Percentiles rank a stretch among this genome's conserved stretches.
These are phyloP conservation scores for Chlamydomonas incerta DNA, from an alignment of 139 green algal genomes.

Conservation along the genomic window DNA sequence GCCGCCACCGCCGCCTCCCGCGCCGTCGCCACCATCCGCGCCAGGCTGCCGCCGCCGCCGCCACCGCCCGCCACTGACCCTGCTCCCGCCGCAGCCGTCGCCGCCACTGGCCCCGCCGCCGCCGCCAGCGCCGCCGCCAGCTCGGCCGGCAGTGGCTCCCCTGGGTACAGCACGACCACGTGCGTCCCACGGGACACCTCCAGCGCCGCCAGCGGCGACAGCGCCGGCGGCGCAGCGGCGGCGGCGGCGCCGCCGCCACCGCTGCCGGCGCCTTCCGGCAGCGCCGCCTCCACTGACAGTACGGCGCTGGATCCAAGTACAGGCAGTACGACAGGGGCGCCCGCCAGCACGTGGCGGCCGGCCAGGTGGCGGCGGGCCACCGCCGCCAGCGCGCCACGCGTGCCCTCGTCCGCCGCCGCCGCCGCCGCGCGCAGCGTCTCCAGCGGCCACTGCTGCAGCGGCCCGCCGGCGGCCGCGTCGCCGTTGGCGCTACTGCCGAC, in stretches of 20 bases:
- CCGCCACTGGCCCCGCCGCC: background rate
- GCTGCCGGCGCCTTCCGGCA: background rate
- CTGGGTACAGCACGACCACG: background rate
- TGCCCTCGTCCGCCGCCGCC: constrained; percentile 10
- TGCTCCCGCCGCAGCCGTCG: background rate
- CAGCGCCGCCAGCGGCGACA: background rate
- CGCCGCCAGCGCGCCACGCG: constrained; percentile 28
- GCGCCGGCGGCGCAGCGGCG: background rate
- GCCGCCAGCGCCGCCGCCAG: background rate
- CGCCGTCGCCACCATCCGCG: constrained; percentile 44
- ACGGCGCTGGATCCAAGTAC: constrained; percentile 59
- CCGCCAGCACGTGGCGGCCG: constrained; percentile 58
- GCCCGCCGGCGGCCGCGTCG: background rate
- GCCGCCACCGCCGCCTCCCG: constrained; percentile 57
- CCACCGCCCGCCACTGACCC: background rate
- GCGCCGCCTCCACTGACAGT: background rate
- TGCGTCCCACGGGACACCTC: constrained; percentile 14
- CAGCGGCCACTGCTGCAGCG: constrained; percentile 35
- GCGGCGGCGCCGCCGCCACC: background rate
- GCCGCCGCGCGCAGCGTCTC: constrained; percentile 16
- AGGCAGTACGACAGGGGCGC: constrained; percentile 61
- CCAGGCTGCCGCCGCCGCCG: constrained; percentile 7
- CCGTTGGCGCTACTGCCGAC: constrained; percentile 18
- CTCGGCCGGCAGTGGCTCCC: background rate
- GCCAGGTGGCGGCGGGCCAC: constrained; percentile 48